Evolutionary conservation across 768 basidiomycete genomes (phyloP).

Genomic region (Mycena pura): DNA sequence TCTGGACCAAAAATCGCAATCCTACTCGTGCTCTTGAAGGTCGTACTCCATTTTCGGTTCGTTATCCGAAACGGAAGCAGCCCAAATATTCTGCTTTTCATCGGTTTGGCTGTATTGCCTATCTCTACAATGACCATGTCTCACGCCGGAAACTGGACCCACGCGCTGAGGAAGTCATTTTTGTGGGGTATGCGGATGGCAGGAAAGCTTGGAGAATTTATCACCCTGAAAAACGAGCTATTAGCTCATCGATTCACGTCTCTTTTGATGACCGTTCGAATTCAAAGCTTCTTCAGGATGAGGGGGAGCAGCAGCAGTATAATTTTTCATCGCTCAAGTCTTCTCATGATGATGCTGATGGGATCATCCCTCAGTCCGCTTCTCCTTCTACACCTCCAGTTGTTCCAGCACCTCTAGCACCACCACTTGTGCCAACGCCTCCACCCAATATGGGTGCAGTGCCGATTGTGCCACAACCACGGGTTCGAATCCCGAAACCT

Average conservation of each 20-base stretch:
- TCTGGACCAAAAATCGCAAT: constrained; percentile 29
- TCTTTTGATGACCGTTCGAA: constrained; percentile 20
- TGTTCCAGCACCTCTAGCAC: neutral
- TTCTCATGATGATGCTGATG: neutral
- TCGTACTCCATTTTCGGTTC: constrained; percentile 17
- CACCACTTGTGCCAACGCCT: neutral
- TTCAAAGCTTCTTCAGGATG: constrained; percentile 7
- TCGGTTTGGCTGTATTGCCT: constrained; percentile 32
- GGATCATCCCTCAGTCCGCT: neutral
- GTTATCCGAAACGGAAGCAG: constrained; percentile 14
- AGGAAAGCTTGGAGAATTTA: constrained; percentile 23
- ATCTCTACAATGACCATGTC: constrained; percentile 14
- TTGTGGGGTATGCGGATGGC: constrained; percentile 24
- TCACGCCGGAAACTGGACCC: constrained; percentile 23
- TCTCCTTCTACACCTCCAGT: neutral
- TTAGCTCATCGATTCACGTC: constrained; percentile 23
- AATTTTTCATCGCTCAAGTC: neutral
- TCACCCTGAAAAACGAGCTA: constrained; percentile 17
- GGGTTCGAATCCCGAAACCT: neutral
- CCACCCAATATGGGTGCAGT: neutral
- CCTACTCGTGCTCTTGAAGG: constrained; percentile 20
- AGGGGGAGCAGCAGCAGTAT: constrained; percentile 18
- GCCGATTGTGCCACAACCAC: no score
- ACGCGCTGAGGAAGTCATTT: constrained; percentile 16
- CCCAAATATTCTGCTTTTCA: constrained; percentile 25